Percentiles rank a stretch among this genome's conserved stretches.
These are phyloP conservation scores for Syzygium aromaticum DNA, from an alignment of 345 rosid species.

Conservation along the genomic window DNA sequence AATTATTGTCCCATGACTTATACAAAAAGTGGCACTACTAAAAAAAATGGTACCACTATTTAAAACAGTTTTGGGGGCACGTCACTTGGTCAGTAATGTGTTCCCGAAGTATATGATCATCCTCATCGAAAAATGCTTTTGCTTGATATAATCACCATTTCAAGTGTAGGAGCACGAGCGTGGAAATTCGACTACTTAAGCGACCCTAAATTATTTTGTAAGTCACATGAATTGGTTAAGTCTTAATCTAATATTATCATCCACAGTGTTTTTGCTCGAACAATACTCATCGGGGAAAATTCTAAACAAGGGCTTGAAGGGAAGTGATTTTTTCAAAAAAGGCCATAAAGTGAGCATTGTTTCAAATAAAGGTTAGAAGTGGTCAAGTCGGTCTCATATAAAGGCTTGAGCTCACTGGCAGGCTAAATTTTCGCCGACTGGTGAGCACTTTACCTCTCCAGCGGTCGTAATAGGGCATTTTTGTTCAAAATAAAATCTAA, in stretches of 20 bases:
- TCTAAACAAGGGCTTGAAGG: no score
- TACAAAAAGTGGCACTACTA: background rate
- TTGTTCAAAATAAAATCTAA: no score
- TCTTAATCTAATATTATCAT: background rate
- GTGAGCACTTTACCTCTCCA: no score
- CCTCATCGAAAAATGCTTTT: background rate
- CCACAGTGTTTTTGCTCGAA: background rate
- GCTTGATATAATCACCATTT: background rate
- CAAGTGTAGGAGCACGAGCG: no score
- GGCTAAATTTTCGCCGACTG: no score
- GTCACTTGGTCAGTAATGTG: background rate
- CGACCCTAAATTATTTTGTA: background rate
- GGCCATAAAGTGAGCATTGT: no score
- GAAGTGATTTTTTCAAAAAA: no score
- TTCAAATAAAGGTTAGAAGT: no score
- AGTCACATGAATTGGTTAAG: background rate
- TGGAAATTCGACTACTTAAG: no score
- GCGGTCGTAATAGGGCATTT: no score
- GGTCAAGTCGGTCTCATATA: no score
- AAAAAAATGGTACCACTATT: background rate
- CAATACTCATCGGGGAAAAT: background rate
- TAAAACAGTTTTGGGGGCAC: background rate
- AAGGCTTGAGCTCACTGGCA: no score
- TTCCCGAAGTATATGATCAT: background rate
- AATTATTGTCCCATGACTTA: background rate